Conservation (phyloP, 2,329 filamentous ascomycete genomes). For the Cryphonectria radicalis region DNA sequence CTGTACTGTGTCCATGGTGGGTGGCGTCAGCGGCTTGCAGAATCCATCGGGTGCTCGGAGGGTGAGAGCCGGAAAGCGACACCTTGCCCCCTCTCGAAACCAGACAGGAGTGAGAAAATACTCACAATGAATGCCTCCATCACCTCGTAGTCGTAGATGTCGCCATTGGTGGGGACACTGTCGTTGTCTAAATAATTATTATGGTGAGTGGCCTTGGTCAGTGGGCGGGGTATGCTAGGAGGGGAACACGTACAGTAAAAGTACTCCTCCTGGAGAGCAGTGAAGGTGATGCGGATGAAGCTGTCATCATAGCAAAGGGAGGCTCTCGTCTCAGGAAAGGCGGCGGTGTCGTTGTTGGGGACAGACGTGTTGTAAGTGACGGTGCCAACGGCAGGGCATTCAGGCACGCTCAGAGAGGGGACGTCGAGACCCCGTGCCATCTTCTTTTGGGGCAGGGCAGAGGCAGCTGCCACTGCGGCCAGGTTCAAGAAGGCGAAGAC, state of each 20-base stretch:
- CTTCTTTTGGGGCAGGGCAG: background rate
- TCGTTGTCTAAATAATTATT: constrained; percentile 23
- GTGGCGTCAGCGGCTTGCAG: background rate
- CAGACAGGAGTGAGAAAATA: background rate
- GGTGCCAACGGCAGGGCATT: constrained; percentile 43
- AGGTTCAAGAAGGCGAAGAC: background rate
- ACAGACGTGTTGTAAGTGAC: constrained; percentile 47
- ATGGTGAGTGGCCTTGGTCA: background rate
- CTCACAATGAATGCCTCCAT: constrained; percentile 52
- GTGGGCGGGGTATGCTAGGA: constrained; percentile 31
- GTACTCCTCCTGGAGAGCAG: constrained; percentile 49
- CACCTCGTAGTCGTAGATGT: constrained; percentile 54
- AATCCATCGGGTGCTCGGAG: too few species aligned
- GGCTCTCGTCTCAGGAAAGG: constrained; percentile 50
- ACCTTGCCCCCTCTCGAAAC: too few species aligned
- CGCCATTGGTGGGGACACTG: constrained; percentile 45
- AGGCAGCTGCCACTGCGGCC: background rate
- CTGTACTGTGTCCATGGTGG: constrained; percentile 34
- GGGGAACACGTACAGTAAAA: constrained; percentile 49
- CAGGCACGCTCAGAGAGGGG: constrained; percentile 42
- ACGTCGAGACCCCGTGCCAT: constrained; percentile 3
- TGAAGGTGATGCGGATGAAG: constrained; percentile 48
- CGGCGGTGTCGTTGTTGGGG: constrained; percentile 39
- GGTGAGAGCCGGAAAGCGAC: too few species aligned
- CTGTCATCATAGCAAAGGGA: constrained; percentile 51